Base-by-base conservation (phyloP, 768 basidiomycete genomes). In the Mycena chlorophos region DNA sequence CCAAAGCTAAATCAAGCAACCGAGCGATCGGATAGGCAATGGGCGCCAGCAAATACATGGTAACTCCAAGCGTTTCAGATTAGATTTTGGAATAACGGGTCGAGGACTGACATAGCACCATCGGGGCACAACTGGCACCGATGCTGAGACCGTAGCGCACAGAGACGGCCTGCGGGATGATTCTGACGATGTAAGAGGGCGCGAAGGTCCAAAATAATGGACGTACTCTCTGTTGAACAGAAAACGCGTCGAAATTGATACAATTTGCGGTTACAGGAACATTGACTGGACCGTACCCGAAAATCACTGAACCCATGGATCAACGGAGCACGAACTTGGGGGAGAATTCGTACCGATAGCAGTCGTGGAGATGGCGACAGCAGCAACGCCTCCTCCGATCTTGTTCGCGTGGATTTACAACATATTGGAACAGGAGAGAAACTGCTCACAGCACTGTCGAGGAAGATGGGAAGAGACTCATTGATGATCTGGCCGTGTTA, bases 21-120 rank as follows among this genome's bases (percentile, higher is more conserved):
- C 87, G 87, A 30, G 89, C 88, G 54, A 86, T 87, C 2, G 89
- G 89, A 69, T 79, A 94, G 0, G 92, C 90, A 55, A 94, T 75
- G 3, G 91, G 91, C 12, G 87, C 85, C 30, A 81, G 72, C 20
- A 88, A 63, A 65, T 83, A 87, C 88, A 94, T 91, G 53, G 91
- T 69, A 13, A 66, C 45, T 46, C 13, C 13, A 19, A 19, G 8
- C 4, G 12, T 46, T 23, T 46, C 12, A 46, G 45, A 8, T 10
- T 12, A n/a, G 12, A 20, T 20, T 13, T 25, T 25, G n/a, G 8
- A 10, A 13, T 20, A 8, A 20, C 8, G 20, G 22, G 14, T 43
- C 10, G 10, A 37, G n/a, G 40, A 8, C 45, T 25, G 12, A 46
- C 45, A 70, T 10, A 87, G 77, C 6, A 93, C 91, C 52, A 91